A percentile compares a stretch with the other conserved stretches of the same genome.
Evolutionary conservation across 257 asterid genomes (phyloP).

Genomic region (Asclepias syriaca): DNA sequence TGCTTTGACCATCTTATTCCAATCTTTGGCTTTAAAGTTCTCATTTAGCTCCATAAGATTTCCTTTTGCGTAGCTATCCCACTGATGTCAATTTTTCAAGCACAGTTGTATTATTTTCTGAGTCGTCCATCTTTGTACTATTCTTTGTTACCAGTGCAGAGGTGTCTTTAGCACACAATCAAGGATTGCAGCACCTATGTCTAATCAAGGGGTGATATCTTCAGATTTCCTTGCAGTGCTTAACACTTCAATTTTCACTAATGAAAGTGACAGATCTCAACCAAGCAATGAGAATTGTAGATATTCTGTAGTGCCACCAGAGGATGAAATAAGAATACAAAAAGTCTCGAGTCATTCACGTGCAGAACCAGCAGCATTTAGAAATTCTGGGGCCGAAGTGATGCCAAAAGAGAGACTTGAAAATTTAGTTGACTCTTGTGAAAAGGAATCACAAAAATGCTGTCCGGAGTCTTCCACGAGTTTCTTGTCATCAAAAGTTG

Average conservation of each 20-base stretch:
- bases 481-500: constrained; percentile 8
- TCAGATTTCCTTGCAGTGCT: background rate
- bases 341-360: constrained; percentile 23
- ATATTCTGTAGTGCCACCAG: constrained; percentile 14
- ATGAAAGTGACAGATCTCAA: constrained; percentile 8
- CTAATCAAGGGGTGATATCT: constrained; percentile 23
- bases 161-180: constrained; percentile 15
- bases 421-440: constrained; percentile 7
- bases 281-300: constrained; percentile 9
- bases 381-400: constrained; percentile 14
- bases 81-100: background rate
- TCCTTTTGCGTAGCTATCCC: background rate
- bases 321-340: constrained; percentile 11
- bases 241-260: constrained; percentile 14
- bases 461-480: constrained; percentile 19
- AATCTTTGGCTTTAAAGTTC: background rate
- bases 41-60: background rate
- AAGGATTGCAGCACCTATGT: constrained; percentile 1
- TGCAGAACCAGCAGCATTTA: constrained; percentile 25
- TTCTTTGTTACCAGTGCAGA: constrained; percentile 22
- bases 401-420: constrained; percentile 3
- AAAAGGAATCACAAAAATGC: constrained; percentile 5
- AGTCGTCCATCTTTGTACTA: background rate
- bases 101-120: background rate
- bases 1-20: background rate